Evolutionary conservation across 306 rosid species (phyloP), one percentile per base, ranked within the genome.

Genomic region (Sphenostylis stenocarpa): DNA sequence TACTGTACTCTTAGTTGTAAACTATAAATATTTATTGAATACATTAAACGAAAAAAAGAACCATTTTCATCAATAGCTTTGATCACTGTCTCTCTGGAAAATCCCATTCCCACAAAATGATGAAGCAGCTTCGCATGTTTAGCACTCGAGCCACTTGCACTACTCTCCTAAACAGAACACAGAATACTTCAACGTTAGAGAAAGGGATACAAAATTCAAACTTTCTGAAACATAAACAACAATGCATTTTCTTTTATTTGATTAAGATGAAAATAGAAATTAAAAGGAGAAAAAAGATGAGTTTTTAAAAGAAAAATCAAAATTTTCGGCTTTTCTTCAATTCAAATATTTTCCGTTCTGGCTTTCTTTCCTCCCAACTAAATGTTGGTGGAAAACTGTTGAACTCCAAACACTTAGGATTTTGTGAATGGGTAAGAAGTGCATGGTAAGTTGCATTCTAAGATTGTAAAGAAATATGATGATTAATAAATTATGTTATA

Each of bases 51-150:
- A 14, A 76, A 69, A 77, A 44, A 29, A 57, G 53, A 68, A 77
- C 64, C 80, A 67, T 45, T 29, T 36, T 56, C 52, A 1, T 47
- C 62, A 39, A 70, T 41, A 63, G 72, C 81, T 70, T 72, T 77
- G 41, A 71, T 45, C 52, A 77, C 65, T 52, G 34, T 16, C 56
- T 60, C 65, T 61, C n/a, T 49, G 29, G 77, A 48, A 78, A 78
- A 78, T 41, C 82, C 82, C 82, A 78, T 78, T 61, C 26, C 72
- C 72, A 21, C 5, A n/a, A 78, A 78, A 33, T 7, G 66, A 23
- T n/a, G 55, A 47, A 60, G 24, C 72, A 45, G 43, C 56, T 70
- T 48, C 45, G 21, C 14, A 38, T 38, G 1, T 33, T 26, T 70
- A 14, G 71, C 61, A 36, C 34, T 6, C 10, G 24, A 34, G 33